Evolutionary conservation across 495 filamentous ascomycete species (phyloP).

Genomic region (Lasiosphaeria hispida): DNA sequence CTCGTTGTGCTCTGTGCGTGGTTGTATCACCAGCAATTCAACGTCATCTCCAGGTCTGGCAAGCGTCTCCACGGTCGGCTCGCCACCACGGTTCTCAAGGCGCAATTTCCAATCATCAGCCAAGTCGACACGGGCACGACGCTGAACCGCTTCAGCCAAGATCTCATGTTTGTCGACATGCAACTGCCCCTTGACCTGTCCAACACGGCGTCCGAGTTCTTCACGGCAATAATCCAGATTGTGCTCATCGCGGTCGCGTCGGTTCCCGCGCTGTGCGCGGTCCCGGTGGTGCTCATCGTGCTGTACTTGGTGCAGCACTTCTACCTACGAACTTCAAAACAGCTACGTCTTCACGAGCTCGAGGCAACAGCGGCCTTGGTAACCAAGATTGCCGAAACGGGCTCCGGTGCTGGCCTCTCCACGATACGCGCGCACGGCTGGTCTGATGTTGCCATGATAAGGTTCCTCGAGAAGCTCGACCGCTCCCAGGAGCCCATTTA

Average conservation of each 20-base stretch:
- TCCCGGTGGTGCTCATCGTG: slow-evolving; percentile 22
- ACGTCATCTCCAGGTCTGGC: too few relatives aligned
- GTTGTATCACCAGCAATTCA: too few relatives aligned
- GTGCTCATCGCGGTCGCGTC: slow-evolving; percentile 11
- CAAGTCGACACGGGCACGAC: too few relatives aligned
- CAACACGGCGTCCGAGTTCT: too few relatives aligned
- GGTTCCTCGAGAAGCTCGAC: slow-evolving; percentile 20
- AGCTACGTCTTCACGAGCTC: slow-evolving; percentile 50
- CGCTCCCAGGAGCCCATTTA: slow-evolving; percentile 41
- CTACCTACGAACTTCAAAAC: slow-evolving; percentile 51
- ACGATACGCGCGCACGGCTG: slow-evolving; percentile 43
- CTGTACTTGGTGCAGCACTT: slow-evolving; percentile 41
- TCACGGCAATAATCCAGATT: not conserved
- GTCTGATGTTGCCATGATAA: not conserved
- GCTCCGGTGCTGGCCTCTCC: slow-evolving; percentile 27
- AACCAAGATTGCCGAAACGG: slow-evolving; percentile 37
- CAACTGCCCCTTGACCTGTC: too few relatives aligned
- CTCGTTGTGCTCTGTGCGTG: too few relatives aligned
- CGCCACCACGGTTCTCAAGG: too few relatives aligned
- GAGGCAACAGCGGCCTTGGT: slow-evolving; percentile 48
- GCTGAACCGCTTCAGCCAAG: too few relatives aligned
- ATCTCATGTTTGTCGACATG: too few relatives aligned
- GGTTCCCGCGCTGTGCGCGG: slow-evolving; percentile 19
- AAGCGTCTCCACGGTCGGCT: too few relatives aligned
- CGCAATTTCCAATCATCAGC: too few relatives aligned